phyloP scores from a whole-genome alignment of 2,329 filamentous ascomycete species.

The Stagonosporopsis vannaccii region DNA sequence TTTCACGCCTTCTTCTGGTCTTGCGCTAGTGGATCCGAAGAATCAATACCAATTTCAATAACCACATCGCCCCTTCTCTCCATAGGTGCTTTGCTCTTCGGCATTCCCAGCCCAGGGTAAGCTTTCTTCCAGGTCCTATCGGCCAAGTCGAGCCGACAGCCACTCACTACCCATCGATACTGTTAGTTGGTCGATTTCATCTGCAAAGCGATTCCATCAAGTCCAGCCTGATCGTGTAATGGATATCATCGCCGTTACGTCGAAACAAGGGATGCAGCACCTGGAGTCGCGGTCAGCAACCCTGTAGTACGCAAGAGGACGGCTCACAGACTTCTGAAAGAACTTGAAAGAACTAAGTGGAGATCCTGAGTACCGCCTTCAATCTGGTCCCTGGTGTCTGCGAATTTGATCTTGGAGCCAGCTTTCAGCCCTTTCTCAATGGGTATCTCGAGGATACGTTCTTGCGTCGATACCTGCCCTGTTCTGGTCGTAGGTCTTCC shows the following conservation, averaged over 20 bases:
- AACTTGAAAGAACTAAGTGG: too few species aligned
- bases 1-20: neutral
- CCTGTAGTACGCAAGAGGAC: neutral
- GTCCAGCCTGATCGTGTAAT: neutral
- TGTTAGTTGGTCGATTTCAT: neutral
- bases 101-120: neutral
- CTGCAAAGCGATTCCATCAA: neutral
- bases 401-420: neutral
- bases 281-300: neutral
- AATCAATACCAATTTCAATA: neutral
- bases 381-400: neutral
- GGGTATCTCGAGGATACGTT: neutral
- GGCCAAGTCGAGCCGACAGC: neutral
- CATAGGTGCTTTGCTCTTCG: neutral
- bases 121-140: neutral
- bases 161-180: neutral
- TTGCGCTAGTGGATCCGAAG: neutral
- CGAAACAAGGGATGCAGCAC: neutral
- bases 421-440: neutral
- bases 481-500: neutral
- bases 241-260: neutral
- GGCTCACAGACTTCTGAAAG: neutral
- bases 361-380: neutral
- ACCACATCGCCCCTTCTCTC: neutral
- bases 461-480: neutral